phyloP scores from a whole-genome alignment of 208 protist genomes.

The Angomonas deanei region DNA sequence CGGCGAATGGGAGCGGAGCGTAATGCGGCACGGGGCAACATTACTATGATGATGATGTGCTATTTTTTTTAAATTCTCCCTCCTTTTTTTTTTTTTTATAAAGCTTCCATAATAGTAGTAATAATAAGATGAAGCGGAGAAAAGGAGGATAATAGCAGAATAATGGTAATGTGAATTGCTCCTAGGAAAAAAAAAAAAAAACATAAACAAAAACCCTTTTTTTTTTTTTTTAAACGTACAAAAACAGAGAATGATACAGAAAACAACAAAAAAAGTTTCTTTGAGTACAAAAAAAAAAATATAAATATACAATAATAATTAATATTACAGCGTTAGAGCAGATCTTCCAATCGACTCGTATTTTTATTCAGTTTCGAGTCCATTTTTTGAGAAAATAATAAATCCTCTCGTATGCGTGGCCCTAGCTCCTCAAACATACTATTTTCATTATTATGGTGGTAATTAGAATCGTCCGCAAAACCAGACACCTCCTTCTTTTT shows the following conservation, averaged over 20 bases:
- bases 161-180: neutral
- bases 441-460: neutral
- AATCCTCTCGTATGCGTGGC: conserved; percentile 28
- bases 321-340: no score
- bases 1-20: neutral
- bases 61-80: neutral
- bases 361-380: no score
- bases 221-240: neutral
- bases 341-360: no score
- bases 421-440: conserved; percentile 32
- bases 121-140: no score
- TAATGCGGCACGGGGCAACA: neutral
- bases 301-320: neutral
- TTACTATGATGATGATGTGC: neutral
- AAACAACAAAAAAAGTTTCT: neutral
- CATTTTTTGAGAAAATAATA: conserved; percentile 36
- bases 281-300: neutral
- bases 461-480: neutral
- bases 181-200: neutral
- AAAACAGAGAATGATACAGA: neutral
- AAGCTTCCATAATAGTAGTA: no score
- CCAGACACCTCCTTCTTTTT: no score
- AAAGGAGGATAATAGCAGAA: neutral
- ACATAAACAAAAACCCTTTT: neutral
- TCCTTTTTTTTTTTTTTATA: neutral